Conservation (phyloP, 2,329 filamentous ascomycete species). For the Trichoderma koningii region DNA sequence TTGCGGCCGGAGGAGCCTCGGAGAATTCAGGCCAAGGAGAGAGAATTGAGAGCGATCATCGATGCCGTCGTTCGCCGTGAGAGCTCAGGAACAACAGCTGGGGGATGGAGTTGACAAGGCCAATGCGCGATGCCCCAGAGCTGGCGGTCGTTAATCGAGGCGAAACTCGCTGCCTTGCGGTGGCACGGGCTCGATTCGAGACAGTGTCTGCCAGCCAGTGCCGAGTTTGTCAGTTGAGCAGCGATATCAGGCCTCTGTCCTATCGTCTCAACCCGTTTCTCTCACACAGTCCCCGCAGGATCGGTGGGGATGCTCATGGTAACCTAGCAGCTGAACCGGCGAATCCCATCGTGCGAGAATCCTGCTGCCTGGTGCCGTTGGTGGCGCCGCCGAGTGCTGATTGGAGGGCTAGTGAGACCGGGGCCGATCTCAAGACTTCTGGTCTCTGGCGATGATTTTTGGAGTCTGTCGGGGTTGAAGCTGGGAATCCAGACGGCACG, state of each 20-base stretch:
- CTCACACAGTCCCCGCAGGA: slow-evolving; percentile 19
- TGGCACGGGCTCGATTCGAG: background rate
- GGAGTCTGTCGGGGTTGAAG: background rate
- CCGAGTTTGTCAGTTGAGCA: too few species aligned
- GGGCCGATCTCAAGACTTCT: slow-evolving; percentile 11
- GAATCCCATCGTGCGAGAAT: slow-evolving; percentile 22
- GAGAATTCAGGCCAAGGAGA: background rate
- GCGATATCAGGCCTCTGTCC: too few species aligned
- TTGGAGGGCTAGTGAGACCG: slow-evolving; percentile 23
- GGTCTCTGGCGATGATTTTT: background rate
- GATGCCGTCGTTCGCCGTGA: background rate
- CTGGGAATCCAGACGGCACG: background rate
- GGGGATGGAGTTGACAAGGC: background rate
- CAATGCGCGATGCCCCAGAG: slow-evolving; percentile 7
- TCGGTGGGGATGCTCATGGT: slow-evolving; percentile 9
- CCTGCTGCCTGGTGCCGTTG: slow-evolving; percentile 28
- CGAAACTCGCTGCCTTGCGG: slow-evolving; percentile 24
- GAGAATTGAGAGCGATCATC: background rate
- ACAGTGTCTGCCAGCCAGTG: slow-evolving; percentile 1
- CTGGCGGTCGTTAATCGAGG: slow-evolving; percentile 15
- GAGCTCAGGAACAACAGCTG: background rate
- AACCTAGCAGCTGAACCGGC: slow-evolving; percentile 6
- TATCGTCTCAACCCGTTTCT: background rate
- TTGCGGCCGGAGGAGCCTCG: background rate
- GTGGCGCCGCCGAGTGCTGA: slow-evolving; percentile 12